Evolutionary conservation across 768 basidiomycete species (phyloP).

Genomic region (Lactarius indigo): DNA sequence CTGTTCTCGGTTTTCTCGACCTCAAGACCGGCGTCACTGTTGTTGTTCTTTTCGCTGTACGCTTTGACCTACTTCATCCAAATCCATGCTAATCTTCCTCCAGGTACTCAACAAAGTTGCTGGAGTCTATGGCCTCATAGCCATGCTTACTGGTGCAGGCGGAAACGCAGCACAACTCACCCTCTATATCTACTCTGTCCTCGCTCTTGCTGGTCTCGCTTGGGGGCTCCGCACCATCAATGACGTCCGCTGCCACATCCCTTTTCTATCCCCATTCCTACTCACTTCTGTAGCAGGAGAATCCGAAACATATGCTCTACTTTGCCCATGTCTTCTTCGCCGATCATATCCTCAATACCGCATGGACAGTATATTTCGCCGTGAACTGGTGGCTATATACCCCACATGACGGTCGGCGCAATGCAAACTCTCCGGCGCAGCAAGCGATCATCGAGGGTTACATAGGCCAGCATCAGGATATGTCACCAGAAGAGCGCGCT

Average conservation of each 20-base stretch:
- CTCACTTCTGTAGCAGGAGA: constrained; percentile 61
- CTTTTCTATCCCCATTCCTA: constrained; percentile 12
- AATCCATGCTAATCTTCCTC: constrained; percentile 14
- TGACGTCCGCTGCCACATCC: constrained; percentile 51
- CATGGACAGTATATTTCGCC: constrained; percentile 91
- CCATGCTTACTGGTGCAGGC: constrained; percentile 85
- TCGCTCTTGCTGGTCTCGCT: constrained; percentile 71
- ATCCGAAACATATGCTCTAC: constrained; percentile 76
- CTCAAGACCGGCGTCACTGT: constrained; percentile 92
- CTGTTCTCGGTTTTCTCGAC: constrained; percentile 85
- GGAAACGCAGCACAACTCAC: constrained; percentile 90
- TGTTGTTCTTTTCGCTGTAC: constrained; percentile 83
- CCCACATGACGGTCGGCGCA: constrained; percentile 84
- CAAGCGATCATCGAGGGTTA: constrained; percentile 68
- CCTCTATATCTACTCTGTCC: constrained; percentile 89
- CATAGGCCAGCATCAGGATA: constrained; percentile 40
- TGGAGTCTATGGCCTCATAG: constrained; percentile 93
- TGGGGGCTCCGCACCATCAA: constrained; percentile 90
- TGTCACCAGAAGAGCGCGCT: constrained; percentile 63
- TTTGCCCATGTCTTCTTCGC: constrained; percentile 91
- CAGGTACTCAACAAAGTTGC: constrained; percentile 96
- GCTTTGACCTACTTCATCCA: constrained; percentile 27
- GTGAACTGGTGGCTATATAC: constrained; percentile 88
- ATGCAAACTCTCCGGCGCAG: constrained; percentile 85
- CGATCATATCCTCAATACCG: constrained; percentile 86